phyloP scores from a whole-genome alignment of 176 grass and related monocot species.

The Carex parvula region DNA sequence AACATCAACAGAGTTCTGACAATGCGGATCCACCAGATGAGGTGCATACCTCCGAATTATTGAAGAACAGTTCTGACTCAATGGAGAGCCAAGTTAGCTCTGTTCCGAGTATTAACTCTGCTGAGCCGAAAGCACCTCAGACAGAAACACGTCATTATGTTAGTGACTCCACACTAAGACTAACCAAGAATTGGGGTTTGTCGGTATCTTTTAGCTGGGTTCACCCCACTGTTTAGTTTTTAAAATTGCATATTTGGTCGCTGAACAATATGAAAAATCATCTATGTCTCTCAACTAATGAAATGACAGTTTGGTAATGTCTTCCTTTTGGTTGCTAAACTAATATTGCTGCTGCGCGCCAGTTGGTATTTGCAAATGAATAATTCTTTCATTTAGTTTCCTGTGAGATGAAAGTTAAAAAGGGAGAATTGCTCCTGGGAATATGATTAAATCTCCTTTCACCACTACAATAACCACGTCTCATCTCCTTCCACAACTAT shows the following conservation, averaged over 20 bases:
- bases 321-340: background rate
- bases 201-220: background rate
- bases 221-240: background rate
- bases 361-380: background rate
- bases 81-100: conserved; percentile 19
- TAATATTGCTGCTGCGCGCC: background rate
- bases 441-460: background rate
- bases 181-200: background rate
- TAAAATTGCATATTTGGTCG: background rate
- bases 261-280: background rate
- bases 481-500: background rate
- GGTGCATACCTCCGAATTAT: background rate
- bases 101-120: background rate
- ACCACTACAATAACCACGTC: background rate
- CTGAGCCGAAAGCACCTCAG: background rate
- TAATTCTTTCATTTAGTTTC: background rate
- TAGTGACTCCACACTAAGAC: conserved; percentile 6
- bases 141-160: conserved; percentile 4
- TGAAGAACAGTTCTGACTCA: conserved; percentile 2
- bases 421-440: background rate
- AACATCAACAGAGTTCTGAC: conserved; percentile 13
- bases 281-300: background rate
- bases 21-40: conserved; percentile 1
- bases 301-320: background rate
- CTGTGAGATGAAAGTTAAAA: background rate